phyloP scores from a whole-genome alignment of 768 basidiomycete genomes.

The Floccularia luteovirens region DNA sequence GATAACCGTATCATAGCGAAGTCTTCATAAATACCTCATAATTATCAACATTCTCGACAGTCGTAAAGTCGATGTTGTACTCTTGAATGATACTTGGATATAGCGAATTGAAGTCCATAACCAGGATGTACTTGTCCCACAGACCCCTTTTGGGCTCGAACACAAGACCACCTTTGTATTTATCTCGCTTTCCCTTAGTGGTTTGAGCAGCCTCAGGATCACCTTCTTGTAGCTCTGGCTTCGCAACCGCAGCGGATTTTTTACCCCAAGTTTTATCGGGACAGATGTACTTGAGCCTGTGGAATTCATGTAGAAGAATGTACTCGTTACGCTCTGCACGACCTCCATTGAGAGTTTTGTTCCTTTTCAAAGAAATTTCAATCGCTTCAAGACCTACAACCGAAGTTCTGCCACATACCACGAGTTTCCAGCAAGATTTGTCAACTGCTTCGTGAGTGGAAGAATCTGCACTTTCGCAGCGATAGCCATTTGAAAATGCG shows the following conservation, averaged over 20 bases:
- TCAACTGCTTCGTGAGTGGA: constrained; percentile 87
- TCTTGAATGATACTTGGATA: constrained; percentile 99
- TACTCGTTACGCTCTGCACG: constrained; percentile 99
- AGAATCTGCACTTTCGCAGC: constrained; percentile 90
- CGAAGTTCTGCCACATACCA: constrained; percentile 49
- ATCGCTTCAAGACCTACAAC: neutral
- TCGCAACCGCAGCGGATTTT: constrained; percentile 45
- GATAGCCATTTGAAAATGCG: constrained; percentile 97
- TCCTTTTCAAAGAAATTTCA: constrained; percentile 44
- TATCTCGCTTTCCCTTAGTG: constrained; percentile 74
- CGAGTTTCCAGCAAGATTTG: constrained; percentile 92
- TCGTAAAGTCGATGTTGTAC: constrained; percentile 99
- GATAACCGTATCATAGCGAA: neutral
- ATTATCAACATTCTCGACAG: constrained; percentile 68
- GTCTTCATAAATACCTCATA: constrained; percentile 31
- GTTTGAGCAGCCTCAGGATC: constrained; percentile 53
- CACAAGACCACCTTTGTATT: constrained; percentile 97
- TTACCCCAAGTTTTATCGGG: constrained; percentile 92
- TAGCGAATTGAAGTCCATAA: constrained; percentile 99
- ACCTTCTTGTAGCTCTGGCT: constrained; percentile 39
- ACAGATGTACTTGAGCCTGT: constrained; percentile 90
- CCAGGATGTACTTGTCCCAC: constrained; percentile 95
- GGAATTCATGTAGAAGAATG: constrained; percentile 97
- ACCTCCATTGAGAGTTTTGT: constrained; percentile 93
- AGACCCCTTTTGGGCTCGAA: constrained; percentile 94